Base-by-base conservation (phyloP, 2,329 filamentous ascomycete genomes). In the Penicillium concentricum region DNA sequence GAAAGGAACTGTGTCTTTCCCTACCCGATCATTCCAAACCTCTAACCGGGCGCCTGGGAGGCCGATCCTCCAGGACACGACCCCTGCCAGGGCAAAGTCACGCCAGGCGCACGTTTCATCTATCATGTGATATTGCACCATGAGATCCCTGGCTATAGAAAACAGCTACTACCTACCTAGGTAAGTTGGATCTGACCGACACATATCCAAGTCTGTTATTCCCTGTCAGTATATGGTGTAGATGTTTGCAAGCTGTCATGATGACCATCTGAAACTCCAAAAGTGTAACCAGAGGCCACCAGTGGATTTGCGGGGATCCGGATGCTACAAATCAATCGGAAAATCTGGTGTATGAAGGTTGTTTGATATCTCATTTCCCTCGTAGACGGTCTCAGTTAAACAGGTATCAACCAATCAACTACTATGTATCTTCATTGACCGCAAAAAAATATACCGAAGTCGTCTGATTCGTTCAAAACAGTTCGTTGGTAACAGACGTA, bases 51-150 rank as follows among this genome's bases (percentile, higher is more conserved):
- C 58, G 44, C 57, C 35, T 63, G 58, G 61, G 42, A 47, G 54
- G 59, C 41, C 56, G 60, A 61, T 59, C 61, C 49, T 60, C 49
- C 35, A 39, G 51, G 49, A 51, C 41, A 54, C 38, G 37, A 41
- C 44, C 51, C 42, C 38, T 51, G 48, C 39, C 32, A 54, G 49
- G 47, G 44, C 51, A 49, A 42, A 63, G 60, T 65, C 57, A 55
- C 60, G 67, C 61, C 58, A 49, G 57, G 53, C 45, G 60, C 66
- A 69, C 63, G 65, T 69, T 69, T 67, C 56, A 56, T 50, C 58
- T 63, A 67, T 68, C 68, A 69, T 65, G 68, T 70, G 67, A 70
- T 69, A 51, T 58, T 60, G 46, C 57, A 58, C 24, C 26, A 44
- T 38, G 28, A 26, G 28, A 50, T 55, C 37, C 30, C 30, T 43